Conservation (phyloP, 352 stramenopile genomes). For the Elongisporangium undulatum region DNA sequence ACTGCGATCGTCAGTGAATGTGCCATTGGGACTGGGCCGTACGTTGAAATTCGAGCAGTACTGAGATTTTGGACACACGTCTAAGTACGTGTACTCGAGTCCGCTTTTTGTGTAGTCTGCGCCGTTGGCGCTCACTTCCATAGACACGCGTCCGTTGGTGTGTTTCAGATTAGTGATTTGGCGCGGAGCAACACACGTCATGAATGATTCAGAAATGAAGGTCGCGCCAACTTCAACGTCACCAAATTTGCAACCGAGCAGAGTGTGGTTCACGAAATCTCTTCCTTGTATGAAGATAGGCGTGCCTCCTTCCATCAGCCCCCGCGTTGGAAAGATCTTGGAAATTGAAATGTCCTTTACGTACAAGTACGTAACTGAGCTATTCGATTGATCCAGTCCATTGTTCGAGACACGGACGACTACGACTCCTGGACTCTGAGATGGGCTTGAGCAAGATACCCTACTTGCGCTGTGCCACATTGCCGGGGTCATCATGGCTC, state of each 20-base stretch:
- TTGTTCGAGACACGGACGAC: conserved; percentile 82
- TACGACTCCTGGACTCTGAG: conserved; percentile 47
- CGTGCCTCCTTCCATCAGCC: conserved; percentile 68
- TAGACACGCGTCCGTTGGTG: conserved; percentile 38
- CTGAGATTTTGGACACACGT: conserved; percentile 44
- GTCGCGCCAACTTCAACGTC: conserved; percentile 54
- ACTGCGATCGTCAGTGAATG: conserved; percentile 39
- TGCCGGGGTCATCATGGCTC: conserved; percentile 24
- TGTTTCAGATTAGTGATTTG: conserved; percentile 42
- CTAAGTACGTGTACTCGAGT: conserved; percentile 71
- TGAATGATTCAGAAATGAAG: conserved; percentile 69
- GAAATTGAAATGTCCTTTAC: conserved; percentile 80
- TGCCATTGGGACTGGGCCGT: conserved; percentile 86
- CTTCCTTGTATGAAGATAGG: conserved; percentile 90
- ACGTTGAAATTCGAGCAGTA: conserved; percentile 62
- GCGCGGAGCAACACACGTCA: conserved; percentile 79
- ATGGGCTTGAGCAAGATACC: conserved; percentile 61
- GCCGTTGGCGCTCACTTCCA: conserved; percentile 87
- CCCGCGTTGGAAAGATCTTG: conserved; percentile 63
- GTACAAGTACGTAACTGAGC: conserved; percentile 65
- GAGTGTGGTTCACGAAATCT: conserved; percentile 92
- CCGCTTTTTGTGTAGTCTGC: conserved; percentile 77
- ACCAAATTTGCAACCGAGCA: conserved; percentile 88
- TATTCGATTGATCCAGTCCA: conserved; percentile 56
- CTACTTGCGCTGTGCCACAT: conserved; percentile 37